A percentile compares a stretch with the other conserved stretches of the same genome.
Conservation (phyloP, 345 rosid species). For the Salix suchowensis region DNA sequence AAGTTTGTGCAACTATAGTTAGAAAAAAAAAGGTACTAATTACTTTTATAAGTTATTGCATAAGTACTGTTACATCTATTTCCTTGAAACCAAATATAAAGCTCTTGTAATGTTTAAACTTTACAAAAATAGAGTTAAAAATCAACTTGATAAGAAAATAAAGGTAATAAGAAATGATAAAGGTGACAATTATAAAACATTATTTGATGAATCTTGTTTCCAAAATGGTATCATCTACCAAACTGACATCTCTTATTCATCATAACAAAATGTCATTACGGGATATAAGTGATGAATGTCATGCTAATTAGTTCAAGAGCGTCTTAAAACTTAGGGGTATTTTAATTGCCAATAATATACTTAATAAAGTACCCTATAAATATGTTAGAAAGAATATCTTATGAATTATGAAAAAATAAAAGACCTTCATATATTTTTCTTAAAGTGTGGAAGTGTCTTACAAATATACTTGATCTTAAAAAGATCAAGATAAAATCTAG, state of each 20-base stretch:
- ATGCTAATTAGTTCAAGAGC: not conserved
- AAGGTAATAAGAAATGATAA: not conserved
- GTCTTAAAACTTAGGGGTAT: not conserved
- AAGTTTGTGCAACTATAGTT: not conserved
- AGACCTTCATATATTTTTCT: not conserved
- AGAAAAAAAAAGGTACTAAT: not conserved
- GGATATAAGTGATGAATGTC: not conserved
- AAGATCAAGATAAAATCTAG: not conserved
- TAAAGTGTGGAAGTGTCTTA: not conserved
- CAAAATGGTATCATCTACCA: not conserved
- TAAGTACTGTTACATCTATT: not conserved
- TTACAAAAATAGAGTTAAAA: not conserved
- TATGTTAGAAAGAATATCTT: no score
- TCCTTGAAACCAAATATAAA: not conserved
- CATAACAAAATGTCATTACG: not conserved
- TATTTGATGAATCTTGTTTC: not conserved
- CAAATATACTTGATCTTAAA: not conserved
- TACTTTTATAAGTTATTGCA: not conserved
- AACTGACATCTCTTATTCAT: not conserved
- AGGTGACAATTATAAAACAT: not conserved
- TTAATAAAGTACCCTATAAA: no score
- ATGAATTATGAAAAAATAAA: not conserved
- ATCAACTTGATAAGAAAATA: not conserved
- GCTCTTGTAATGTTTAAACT: no score
- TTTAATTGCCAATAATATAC: not conserved